Evolutionary conservation across 208 protist genomes (phyloP).

Genomic region (Leishmania tropica): DNA sequence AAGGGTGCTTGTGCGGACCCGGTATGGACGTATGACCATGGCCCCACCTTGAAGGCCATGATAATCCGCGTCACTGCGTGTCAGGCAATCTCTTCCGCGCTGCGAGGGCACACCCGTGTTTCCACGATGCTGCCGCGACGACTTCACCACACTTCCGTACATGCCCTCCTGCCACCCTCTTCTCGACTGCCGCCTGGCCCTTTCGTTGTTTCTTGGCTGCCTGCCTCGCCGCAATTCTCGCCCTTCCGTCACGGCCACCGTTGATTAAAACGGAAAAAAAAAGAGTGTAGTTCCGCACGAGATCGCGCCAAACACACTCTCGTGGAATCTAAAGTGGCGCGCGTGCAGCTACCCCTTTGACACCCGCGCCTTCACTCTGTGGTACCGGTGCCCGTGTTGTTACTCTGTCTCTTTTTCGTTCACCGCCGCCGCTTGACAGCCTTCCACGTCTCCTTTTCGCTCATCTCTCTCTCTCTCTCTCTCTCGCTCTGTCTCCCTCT

Average conservation of each 20-base stretch:
- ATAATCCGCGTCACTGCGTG: neutral
- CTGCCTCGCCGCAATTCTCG: neutral
- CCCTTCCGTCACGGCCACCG: neutral
- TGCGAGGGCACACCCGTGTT: too few species aligned
- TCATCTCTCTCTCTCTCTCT: neutral
- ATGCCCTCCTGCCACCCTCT: neutral
- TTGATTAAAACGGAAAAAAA: neutral
- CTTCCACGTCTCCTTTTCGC: neutral
- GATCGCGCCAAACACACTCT: neutral
- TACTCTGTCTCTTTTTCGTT: neutral
- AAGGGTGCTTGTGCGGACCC: neutral
- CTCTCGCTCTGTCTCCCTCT: neutral
- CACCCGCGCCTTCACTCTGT: neutral
- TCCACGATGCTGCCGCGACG: neutral
- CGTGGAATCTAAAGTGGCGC: neutral
- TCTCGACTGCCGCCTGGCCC: neutral
- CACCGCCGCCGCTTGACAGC: neutral
- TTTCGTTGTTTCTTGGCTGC: slow-evolving; percentile 8
- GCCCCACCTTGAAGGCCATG: neutral
- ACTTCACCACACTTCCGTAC: neutral
- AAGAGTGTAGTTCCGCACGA: neutral
- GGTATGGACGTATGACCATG: neutral
- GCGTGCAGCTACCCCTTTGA: neutral
- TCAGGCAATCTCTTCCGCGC: too few species aligned
- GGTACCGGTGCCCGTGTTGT: neutral